These are phyloP conservation scores for Striga asiatica DNA, from an alignment of 257 asterid genomes.

Conservation along the genomic window DNA sequence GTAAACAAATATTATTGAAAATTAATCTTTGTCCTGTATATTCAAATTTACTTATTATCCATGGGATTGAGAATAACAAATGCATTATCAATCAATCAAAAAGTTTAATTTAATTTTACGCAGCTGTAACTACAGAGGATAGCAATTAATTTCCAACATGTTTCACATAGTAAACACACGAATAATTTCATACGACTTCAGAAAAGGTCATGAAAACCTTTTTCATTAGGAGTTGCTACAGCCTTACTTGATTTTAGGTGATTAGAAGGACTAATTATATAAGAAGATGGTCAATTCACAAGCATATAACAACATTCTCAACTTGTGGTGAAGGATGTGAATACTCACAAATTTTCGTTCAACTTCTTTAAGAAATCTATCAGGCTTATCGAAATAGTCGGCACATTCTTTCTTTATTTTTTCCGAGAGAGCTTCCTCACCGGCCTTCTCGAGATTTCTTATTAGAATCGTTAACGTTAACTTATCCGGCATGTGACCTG, in stretches of 20 bases:
- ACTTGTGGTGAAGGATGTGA: background rate
- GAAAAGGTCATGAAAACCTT: background rate
- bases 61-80: no score
- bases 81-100: no score
- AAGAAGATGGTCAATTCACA: no score
- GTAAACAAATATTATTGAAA: no score
- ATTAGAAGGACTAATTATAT: no score
- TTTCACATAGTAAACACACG: background rate
- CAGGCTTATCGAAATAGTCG: slow-evolving; percentile 43
- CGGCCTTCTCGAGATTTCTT: slow-evolving; percentile 55
- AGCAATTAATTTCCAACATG: background rate
- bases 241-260: no score
- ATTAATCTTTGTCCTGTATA: no score
- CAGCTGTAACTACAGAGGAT: background rate
- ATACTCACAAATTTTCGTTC: slow-evolving; percentile 39
- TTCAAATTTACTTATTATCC: no score
- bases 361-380: slow-evolving; percentile 42
- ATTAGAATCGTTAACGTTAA: slow-evolving; percentile 43
- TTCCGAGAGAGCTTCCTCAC: slow-evolving; percentile 31
- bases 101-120: no score
- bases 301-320: background rate
- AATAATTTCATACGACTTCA: background rate
- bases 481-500: slow-evolving; percentile 57
- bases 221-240: background rate
- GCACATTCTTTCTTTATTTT: slow-evolving; percentile 47